A percentile compares a stretch with the other conserved stretches of the same genome.
phyloP scores from a whole-genome alignment of 2,329 filamentous ascomycete genomes.

The Aaosphaeria arxii region DNA sequence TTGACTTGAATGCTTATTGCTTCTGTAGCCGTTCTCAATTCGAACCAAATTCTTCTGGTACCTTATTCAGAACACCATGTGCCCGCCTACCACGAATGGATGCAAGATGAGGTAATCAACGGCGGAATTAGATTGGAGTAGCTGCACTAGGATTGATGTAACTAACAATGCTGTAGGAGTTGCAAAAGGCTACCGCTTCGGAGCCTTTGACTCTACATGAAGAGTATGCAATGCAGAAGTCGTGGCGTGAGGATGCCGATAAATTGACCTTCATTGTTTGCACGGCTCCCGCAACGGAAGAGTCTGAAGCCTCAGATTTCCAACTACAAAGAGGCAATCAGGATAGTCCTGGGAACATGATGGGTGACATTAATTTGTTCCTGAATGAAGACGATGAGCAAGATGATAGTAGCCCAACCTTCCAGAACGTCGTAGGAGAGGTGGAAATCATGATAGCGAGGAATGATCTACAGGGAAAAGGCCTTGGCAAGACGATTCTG shows the following conservation, averaged over 20 bases:
- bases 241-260: constrained; percentile 77
- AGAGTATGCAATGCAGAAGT: constrained; percentile 87
- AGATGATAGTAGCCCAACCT: constrained; percentile 9
- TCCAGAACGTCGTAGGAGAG: constrained; percentile 59
- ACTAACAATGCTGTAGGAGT: constrained; percentile 40
- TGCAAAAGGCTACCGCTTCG: constrained; percentile 82
- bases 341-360: constrained; percentile 53
- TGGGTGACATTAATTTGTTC: constrained; percentile 64
- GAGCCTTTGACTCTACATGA: constrained; percentile 76
- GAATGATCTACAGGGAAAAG: constrained; percentile 55
- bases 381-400: constrained; percentile 48
- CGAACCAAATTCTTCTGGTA: constrained; percentile 65
- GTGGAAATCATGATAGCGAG: constrained; percentile 84
- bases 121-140: not conserved
- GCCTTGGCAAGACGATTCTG: constrained; percentile 65
- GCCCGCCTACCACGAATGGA: constrained; percentile 81
- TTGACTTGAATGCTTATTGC: not conserved
- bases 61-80: constrained; percentile 85
- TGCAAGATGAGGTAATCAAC: constrained; percentile 60
- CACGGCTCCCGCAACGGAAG: constrained; percentile 3
- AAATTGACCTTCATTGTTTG: constrained; percentile 93
- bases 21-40: constrained; percentile 62
- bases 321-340: constrained; percentile 24
- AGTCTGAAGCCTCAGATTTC: constrained; percentile 9
- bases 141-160: not conserved